Evolutionary conservation across 331 rosid genomes (phyloP).

Genomic region (Erythrophleum ivorense): DNA sequence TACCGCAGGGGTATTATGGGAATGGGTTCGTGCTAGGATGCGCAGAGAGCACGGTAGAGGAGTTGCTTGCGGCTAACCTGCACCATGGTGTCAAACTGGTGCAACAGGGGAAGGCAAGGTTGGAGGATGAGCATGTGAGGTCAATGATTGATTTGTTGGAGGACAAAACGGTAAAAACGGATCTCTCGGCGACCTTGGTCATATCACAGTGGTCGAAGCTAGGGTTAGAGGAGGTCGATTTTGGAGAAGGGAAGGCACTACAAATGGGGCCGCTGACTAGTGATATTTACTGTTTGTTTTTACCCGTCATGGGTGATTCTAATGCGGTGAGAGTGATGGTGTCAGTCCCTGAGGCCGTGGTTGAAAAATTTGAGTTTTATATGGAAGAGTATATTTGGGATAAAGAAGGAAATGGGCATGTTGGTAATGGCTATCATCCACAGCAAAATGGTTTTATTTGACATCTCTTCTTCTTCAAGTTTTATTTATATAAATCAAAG

Average conservation of each 20-base stretch:
- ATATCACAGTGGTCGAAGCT: constrained; percentile 91
- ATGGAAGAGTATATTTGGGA: constrained; percentile 47
- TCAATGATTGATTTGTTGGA: constrained; percentile 76
- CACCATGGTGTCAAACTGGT: constrained; percentile 59
- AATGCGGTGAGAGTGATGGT: constrained; percentile 67
- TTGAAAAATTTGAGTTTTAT: constrained; percentile 52
- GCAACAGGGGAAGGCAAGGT: constrained; percentile 59
- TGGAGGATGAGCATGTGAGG: constrained; percentile 57
- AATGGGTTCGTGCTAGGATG: constrained; percentile 78
- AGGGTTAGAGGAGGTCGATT: constrained; percentile 82
- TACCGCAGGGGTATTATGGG: constrained; percentile 74
- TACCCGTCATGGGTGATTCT: constrained; percentile 65
- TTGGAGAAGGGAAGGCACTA: constrained; percentile 77
- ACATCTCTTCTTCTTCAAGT: background rate
- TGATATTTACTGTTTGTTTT: constrained; percentile 78
- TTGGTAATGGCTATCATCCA: background rate
- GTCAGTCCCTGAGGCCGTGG: constrained; percentile 69
- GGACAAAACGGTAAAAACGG: constrained; percentile 62
- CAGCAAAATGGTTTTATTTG: background rate
- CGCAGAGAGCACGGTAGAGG: constrained; percentile 59
- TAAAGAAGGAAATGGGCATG: background rate
- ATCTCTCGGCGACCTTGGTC: constrained; percentile 66
- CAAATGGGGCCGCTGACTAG: constrained; percentile 83
- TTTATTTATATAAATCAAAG: no score
- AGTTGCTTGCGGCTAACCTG: constrained; percentile 49